These are phyloP conservation scores for Pelargonium cotyledonis DNA, from an alignment of 441 rosid species.

Conservation along the genomic window DNA sequence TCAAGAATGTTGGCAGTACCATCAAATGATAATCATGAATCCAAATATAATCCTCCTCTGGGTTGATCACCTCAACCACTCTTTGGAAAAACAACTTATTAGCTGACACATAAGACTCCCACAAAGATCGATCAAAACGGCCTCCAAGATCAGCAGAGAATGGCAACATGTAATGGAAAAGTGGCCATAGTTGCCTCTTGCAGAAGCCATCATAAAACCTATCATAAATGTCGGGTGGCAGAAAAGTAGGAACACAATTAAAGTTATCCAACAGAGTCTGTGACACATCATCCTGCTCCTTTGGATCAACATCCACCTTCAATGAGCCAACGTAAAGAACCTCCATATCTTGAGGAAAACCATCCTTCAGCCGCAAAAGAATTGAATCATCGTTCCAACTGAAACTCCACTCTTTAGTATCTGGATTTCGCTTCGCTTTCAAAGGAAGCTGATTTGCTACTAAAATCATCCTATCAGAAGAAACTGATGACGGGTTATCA, in stretches of 20 bases:
- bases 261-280: conserved; percentile 40
- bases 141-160: conserved; percentile 45
- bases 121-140: conserved; percentile 42
- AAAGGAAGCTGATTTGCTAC: conserved; percentile 44
- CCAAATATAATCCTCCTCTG: conserved; percentile 50
- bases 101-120: conserved; percentile 47
- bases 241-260: conserved; percentile 43
- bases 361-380: conserved; percentile 26
- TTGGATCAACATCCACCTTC: conserved; percentile 35
- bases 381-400: conserved; percentile 46
- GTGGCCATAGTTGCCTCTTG: conserved; percentile 48
- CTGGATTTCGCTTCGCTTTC: conserved; percentile 31
- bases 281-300: conserved; percentile 46
- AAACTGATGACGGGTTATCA: conserved; percentile 38
- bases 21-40: conserved; percentile 53
- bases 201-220: conserved; percentile 47
- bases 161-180: conserved; percentile 49
- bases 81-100: conserved; percentile 44
- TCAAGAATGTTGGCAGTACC: conserved; percentile 45
- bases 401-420: conserved; percentile 41
- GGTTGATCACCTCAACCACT: conserved; percentile 41
- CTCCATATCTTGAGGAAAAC: conserved; percentile 48
- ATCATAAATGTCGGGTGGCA: conserved; percentile 33
- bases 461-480: conserved; percentile 43
- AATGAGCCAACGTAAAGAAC: conserved; percentile 41